Conservation (phyloP, 768 basidiomycete genomes). For the Pleurotus giganteus region DNA sequence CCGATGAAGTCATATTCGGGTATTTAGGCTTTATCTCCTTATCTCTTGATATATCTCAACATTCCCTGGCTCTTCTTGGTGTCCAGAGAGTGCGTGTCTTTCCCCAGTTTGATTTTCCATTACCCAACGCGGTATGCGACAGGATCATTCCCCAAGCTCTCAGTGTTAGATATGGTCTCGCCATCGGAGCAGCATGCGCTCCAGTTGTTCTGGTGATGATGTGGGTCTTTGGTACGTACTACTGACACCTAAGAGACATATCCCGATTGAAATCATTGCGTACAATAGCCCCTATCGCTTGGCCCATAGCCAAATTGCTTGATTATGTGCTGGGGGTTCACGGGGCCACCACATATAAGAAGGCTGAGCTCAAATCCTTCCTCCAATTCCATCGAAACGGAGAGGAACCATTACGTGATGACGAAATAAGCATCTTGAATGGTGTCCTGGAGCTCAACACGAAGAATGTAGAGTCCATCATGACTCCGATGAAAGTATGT, state of each 20-base stretch:
- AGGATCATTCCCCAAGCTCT: constrained; percentile 71
- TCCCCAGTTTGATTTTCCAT: not conserved
- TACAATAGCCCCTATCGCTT: constrained; percentile 69
- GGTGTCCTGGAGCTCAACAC: constrained; percentile 77
- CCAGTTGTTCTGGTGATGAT: constrained; percentile 74
- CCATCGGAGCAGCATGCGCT: constrained; percentile 76
- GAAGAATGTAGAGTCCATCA: constrained; percentile 74
- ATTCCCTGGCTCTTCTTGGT: constrained; percentile 18
- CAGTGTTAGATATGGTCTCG: constrained; percentile 76
- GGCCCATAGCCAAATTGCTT: constrained; percentile 77
- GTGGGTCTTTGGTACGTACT: constrained; percentile 49
- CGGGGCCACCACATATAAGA: constrained; percentile 77
- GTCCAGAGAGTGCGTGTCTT: constrained; percentile 70
- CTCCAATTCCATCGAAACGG: constrained; percentile 77
- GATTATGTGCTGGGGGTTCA: constrained; percentile 77
- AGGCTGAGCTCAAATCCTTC: constrained; percentile 78
- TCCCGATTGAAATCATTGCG: constrained; percentile 43
- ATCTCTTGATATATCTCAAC: not conserved
- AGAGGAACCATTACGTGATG: constrained; percentile 75
- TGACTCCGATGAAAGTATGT: constrained; percentile 76
- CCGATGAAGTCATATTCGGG: constrained; percentile 73
- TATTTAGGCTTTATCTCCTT: constrained; percentile 29
- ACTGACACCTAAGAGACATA: constrained; percentile 19
- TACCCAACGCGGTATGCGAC: not conserved
- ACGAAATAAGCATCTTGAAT: constrained; percentile 79